Conservation (phyloP, 2,329 filamentous ascomycete species). For the Ascochyta pisi region DNA sequence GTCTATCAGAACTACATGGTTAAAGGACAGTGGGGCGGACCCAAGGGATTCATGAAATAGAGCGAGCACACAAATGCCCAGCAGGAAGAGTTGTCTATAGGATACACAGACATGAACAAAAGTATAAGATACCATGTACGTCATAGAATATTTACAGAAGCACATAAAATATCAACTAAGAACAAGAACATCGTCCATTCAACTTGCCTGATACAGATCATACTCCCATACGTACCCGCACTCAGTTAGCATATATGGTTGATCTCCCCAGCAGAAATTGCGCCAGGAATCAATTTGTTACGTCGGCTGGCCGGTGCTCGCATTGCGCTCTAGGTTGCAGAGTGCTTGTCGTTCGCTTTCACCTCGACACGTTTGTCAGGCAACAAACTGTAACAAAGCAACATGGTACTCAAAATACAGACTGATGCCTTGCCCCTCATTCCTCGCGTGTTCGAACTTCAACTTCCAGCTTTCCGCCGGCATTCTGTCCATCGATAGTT, state of each 20-base stretch:
- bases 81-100: background rate
- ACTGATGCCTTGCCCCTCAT: background rate
- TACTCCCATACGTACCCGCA: background rate
- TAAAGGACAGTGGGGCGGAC: constrained; percentile 68
- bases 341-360: constrained; percentile 8
- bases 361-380: constrained; percentile 2
- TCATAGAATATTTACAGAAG: background rate
- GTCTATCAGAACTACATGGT: constrained; percentile 67
- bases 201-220: background rate
- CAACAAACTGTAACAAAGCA: background rate
- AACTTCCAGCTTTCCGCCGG: background rate
- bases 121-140: constrained; percentile 16
- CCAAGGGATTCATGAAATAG: constrained; percentile 57
- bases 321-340: background rate
- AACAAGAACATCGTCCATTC: background rate
- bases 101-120: background rate
- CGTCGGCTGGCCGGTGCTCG: background rate
- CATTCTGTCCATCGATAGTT: background rate
- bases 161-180: background rate
- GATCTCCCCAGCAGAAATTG: no score
- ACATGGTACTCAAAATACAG: constrained; percentile 1
- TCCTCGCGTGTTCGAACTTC: background rate
- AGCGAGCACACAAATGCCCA: no score
- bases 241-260: background rate
- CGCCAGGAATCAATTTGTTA: background rate